phyloP scores from a whole-genome alignment of 2,329 filamentous ascomycete species.

The Colletotrichum graminicola region DNA sequence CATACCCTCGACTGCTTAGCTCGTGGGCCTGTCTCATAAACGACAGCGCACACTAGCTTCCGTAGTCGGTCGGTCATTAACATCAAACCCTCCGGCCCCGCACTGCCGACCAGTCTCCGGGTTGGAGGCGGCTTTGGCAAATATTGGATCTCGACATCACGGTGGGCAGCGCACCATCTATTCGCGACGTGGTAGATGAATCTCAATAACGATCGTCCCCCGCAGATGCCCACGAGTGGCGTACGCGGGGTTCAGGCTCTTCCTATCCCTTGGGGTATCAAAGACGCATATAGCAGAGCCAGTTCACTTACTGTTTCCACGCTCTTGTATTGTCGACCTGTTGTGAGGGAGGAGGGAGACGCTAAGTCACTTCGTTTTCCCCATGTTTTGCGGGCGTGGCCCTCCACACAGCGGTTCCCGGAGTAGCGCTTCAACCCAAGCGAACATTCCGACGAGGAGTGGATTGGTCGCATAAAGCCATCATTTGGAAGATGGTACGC shows the following conservation, averaged over 20 bases:
- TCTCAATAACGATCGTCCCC: background rate
- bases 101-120: conserved; percentile 20
- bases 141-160: conserved; percentile 9
- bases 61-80: conserved; percentile 21
- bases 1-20: background rate
- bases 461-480: conserved; percentile 13
- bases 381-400: background rate
- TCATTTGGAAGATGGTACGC: background rate
- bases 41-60: conserved; percentile 24
- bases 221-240: background rate
- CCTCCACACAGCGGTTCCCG: conserved; percentile 12
- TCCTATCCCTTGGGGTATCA: background rate
- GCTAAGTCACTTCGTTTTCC: background rate
- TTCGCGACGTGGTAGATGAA: conserved; percentile 22
- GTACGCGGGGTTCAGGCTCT: background rate
- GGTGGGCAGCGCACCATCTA: conserved; percentile 20
- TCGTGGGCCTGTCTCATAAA: conserved; percentile 11
- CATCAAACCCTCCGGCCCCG: conserved; percentile 37
- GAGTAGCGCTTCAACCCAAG: background rate
- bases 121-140: conserved; percentile 18
- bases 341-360: background rate
- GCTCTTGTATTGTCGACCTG: too few species aligned
- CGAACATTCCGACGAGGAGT: conserved; percentile 26
- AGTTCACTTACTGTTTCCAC: conserved; percentile 16
- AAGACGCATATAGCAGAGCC: background rate